Evolutionary conservation across 2,329 filamentous ascomycete genomes (phyloP), one percentile per base, ranked within the genome.

Genomic region (Leptosphaerulina australis): DNA sequence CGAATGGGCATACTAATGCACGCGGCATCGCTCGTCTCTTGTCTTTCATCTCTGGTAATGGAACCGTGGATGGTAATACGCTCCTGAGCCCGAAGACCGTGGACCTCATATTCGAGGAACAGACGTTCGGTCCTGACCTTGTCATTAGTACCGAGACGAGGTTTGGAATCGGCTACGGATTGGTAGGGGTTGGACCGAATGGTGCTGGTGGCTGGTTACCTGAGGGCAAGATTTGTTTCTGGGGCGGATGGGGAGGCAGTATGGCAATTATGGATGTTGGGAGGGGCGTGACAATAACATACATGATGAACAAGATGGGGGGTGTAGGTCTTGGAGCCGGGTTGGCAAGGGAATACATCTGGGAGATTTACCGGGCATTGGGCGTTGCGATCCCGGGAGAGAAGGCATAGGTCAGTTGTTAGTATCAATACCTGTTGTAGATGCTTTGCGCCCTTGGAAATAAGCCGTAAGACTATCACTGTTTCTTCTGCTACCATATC

Each of bases 261-360:
- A 34, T 55, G 14, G 53, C 41, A 8, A 21, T 62, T 1, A 53
- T 54, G 25, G 60, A 62, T 37, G 49, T 55, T 4, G 60, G 57
- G 2, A 31, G 58, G 3, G 40, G 40, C 8, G 9, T 63, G 18
- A 60, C 56, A 4, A 44, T 63, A 26, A 30, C 41, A 1, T 63
- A 63, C 38, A 34, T 56, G 14, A 62, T 63, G 60, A 63, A 63
- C 8, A 60, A 59, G 39, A 63, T 63, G 57, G 43, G 36, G 1
- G 38, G 28, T 33, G 47, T 33, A 9, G 36, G 26, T 0, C 21
- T 57, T 44, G 55, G 55, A 2, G 58, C 40, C 17, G 31, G 45
- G 11, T 36, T 47, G 31, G 43, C 44, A 9, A 49, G 35, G 30
- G 30, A 28, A 3, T 60, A 51, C 37, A 7, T 62, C 8, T 33